Conservation (phyloP, 2,329 filamentous ascomycete genomes). For the Aspergillus cejpii region DNA sequence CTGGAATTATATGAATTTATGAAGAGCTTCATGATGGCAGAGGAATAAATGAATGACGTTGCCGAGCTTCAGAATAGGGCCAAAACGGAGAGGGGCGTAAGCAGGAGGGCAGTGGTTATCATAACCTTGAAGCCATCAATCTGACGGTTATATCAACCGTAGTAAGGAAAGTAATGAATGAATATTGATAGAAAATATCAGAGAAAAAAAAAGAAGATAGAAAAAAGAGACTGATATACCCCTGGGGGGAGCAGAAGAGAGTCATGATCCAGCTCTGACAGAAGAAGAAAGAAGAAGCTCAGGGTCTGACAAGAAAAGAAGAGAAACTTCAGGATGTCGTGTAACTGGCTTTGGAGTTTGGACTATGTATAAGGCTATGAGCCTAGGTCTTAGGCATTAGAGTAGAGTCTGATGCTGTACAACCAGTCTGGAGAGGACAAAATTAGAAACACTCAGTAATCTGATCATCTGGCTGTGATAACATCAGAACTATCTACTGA, state of each 20-base stretch:
- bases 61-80: neutral
- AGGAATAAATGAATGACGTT: conserved; percentile 4
- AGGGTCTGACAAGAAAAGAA: neutral
- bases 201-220: neutral
- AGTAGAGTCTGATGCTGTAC: too few relatives aligned
- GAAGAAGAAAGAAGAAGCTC: neutral
- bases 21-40: neutral
- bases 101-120: neutral
- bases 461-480: too few relatives aligned
- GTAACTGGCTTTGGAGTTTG: neutral
- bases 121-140: neutral
- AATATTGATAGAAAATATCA: neutral
- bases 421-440: too few relatives aligned
- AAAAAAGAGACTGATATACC: neutral
- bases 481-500: too few relatives aligned
- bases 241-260: neutral
- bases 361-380: too few relatives aligned
- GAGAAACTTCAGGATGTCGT: neutral
- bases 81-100: neutral
- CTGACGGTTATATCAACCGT: neutral
- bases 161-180: neutral
- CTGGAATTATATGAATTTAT: too few relatives aligned
- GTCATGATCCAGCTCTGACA: neutral
- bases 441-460: too few relatives aligned
- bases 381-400: too few relatives aligned